Evolutionary conservation across 331 rosid species (phyloP).

Genomic region (Acacia concinna): DNA sequence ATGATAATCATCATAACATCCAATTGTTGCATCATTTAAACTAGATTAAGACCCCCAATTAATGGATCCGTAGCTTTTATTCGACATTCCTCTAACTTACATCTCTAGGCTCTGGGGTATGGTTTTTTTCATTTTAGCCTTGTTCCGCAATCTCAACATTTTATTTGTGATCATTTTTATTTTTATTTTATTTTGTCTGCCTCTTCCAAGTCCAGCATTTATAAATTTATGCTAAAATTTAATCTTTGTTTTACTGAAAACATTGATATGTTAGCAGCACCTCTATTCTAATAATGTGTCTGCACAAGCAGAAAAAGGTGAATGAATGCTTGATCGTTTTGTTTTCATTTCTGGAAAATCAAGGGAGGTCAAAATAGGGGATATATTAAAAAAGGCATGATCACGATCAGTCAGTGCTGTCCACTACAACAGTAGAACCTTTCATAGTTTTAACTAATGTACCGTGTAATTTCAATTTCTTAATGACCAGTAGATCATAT

Average conservation of each 20-base stretch:
- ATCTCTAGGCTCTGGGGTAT: not conserved
- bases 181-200: not conserved
- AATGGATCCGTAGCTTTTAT: not conserved
- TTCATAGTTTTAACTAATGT: not conserved
- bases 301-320: not conserved
- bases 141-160: not conserved
- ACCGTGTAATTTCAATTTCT: not conserved
- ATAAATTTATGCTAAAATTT: not conserved
- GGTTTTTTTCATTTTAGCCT: not conserved
- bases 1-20: not conserved
- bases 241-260: not conserved
- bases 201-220: not conserved
- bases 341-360: not conserved
- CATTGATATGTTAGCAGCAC: not conserved
- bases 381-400: not conserved
- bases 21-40: not conserved
- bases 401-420: not conserved
- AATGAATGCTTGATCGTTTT: not conserved
- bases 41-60: not conserved
- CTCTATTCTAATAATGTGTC: not conserved
- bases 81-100: not conserved
- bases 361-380: not conserved
- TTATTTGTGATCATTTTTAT: not conserved
- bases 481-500: slow-evolving; percentile 6
- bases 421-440: not conserved